Conservation (phyloP, 2,329 filamentous ascomycete genomes). For the Beauveria rudraprayagi region DNA sequence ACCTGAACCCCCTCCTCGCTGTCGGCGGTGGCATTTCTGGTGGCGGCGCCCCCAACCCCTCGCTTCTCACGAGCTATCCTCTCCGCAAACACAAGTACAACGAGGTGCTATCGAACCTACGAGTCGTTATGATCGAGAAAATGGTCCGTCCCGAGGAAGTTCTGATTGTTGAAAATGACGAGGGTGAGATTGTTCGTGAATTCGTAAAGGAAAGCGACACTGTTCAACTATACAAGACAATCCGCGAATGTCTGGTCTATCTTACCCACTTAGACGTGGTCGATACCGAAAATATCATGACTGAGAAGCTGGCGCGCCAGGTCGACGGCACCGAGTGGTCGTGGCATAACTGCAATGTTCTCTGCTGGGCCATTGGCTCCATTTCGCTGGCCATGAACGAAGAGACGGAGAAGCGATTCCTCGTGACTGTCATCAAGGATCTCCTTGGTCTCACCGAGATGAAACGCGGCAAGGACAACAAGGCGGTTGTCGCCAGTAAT, state of each 20-base stretch:
- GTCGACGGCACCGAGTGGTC: constrained; percentile 97
- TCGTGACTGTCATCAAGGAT: constrained; percentile 98
- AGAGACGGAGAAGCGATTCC: constrained; percentile 95
- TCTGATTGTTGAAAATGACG: constrained; percentile 97
- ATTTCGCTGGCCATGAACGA: constrained; percentile 99
- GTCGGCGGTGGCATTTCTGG: constrained; percentile 66
- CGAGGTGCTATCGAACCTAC: constrained; percentile 85
- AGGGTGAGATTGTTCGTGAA: constrained; percentile 96
- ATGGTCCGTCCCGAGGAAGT: constrained; percentile 99
- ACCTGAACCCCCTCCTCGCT: constrained; percentile 81
- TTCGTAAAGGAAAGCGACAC: constrained; percentile 99
- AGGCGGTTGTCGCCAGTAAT: constrained; percentile 96
- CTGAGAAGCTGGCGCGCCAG: constrained; percentile 90
- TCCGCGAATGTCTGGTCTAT: constrained; percentile 92
- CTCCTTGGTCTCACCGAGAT: constrained; percentile 93
- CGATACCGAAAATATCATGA: constrained; percentile 98
- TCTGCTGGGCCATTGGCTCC: constrained; percentile 98
- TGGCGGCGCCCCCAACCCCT: constrained; percentile 77
- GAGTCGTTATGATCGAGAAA: constrained; percentile 99
- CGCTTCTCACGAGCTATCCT: constrained; percentile 79
- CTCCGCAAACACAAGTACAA: constrained; percentile 97
- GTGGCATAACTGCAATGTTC: constrained; percentile 98
- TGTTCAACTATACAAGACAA: constrained; percentile 98
- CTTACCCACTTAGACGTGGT: constrained; percentile 95
- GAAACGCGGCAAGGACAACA: constrained; percentile 99